Conservation (phyloP, 2,329 filamentous ascomycete genomes). For the Sporothrix protearum region DNA sequence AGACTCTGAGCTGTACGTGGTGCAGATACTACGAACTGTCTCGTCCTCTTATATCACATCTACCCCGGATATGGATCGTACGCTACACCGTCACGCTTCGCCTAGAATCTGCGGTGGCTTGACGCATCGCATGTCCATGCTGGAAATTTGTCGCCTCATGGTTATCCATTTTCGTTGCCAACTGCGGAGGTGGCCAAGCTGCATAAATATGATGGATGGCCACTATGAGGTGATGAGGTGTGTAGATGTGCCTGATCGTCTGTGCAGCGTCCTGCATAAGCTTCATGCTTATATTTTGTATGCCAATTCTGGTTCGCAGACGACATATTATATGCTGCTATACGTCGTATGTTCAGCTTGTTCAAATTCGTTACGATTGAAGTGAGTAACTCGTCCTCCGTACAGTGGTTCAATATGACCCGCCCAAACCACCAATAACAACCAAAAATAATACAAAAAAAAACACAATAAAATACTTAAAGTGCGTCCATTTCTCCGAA, state of each 20-base stretch:
- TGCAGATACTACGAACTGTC: not conserved
- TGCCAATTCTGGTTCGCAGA: no score
- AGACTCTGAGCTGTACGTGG: not conserved
- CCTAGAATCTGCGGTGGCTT: not conserved
- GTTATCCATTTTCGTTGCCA: slow-evolving; percentile 1
- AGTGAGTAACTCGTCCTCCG: no score
- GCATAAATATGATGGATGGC: not conserved
- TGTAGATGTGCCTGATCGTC: no score
- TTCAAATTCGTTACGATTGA: no score
- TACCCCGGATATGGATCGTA: not conserved
- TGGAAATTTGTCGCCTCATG: not conserved
- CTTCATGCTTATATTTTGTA: no score
- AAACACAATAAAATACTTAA: not conserved
- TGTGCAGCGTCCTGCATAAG: no score
- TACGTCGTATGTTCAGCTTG: no score
- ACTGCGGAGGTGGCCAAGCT: not conserved
- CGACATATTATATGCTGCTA: no score
- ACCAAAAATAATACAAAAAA: not conserved
- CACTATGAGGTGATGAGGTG: not conserved
- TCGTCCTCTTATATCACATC: not conserved
- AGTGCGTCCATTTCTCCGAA: no score
- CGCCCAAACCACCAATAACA: not conserved
- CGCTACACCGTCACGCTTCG: not conserved
- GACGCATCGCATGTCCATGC: not conserved
- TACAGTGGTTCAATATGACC: no score